A percentile compares a stretch with the other conserved stretches of the same genome.
Evolutionary conservation across 176 grass and related monocot species (phyloP).

Genomic region (Ensete ventricosum): DNA sequence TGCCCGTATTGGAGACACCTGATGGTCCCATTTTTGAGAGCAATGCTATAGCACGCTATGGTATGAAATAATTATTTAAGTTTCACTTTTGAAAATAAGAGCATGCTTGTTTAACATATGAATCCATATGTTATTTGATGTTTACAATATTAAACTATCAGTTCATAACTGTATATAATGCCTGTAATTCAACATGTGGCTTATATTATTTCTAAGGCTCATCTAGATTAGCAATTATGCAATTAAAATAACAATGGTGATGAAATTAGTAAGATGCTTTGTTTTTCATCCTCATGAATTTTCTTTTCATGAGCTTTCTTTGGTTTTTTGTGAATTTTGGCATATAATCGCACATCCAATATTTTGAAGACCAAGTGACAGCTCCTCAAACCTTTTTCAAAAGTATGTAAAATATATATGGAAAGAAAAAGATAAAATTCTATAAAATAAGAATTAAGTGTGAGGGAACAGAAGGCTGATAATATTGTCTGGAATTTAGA

Average conservation of each 20-base stretch:
- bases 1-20: slow-evolving; percentile 76
- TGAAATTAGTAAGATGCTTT: background rate
- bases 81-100: background rate
- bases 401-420: too few species aligned
- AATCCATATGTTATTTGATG: background rate
- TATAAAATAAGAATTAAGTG: too few species aligned
- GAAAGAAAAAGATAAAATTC: too few species aligned
- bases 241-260: background rate
- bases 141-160: background rate
- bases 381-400: too few species aligned
- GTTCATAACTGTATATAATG: background rate
- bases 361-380: too few species aligned
- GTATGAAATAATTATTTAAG: slow-evolving; percentile 21
- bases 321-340: too few species aligned
- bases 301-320: too few species aligned
- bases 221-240: background rate
- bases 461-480: too few species aligned
- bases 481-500: too few species aligned
- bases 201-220: background rate
- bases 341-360: too few species aligned
- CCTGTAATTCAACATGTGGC: background rate
- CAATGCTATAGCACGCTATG: slow-evolving; percentile 69
- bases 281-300: too few species aligned
- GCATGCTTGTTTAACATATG: background rate
- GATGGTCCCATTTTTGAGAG: slow-evolving; percentile 75